Conservation (phyloP, 2,329 filamentous ascomycete species). For the Rhinocladiella mackenziei region DNA sequence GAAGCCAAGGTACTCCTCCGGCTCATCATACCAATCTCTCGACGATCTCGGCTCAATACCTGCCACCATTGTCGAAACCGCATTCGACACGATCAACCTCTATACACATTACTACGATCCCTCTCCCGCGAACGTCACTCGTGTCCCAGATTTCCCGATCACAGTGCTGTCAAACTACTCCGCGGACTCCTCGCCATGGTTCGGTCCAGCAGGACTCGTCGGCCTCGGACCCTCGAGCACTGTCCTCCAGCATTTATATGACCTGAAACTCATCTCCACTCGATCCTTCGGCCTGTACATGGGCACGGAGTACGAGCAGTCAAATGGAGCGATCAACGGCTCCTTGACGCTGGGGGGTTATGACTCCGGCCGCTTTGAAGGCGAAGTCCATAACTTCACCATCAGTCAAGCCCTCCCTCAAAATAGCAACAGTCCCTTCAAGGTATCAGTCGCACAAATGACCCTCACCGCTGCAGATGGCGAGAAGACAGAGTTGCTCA, state of each 20-base stretch:
- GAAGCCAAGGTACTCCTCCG: constrained; percentile 11
- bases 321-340: constrained; percentile 41
- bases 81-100: constrained; percentile 30
- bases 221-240: constrained; percentile 42
- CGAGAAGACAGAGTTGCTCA: constrained; percentile 25
- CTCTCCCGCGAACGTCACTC: constrained; percentile 20
- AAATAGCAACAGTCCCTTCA: constrained; percentile 34
- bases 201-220: constrained; percentile 29
- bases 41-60: constrained; percentile 35
- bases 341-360: constrained; percentile 45
- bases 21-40: constrained; percentile 20
- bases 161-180: constrained; percentile 26
- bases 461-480: constrained; percentile 32
- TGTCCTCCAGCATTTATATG: constrained; percentile 37
- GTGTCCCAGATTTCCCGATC: constrained; percentile 22
- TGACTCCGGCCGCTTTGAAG: constrained; percentile 42
- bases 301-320: constrained; percentile 40
- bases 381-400: constrained; percentile 31
- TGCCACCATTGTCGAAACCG: constrained; percentile 35
- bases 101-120: constrained; percentile 29
- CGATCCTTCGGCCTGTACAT: constrained; percentile 44
- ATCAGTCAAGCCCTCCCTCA: constrained; percentile 33
- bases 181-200: constrained; percentile 22
- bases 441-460: constrained; percentile 40
- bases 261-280: constrained; percentile 36